Base-by-base conservation (phyloP, 1,284 basidiomycete species). In the Apiotrichum akiyoshidainum region DNA sequence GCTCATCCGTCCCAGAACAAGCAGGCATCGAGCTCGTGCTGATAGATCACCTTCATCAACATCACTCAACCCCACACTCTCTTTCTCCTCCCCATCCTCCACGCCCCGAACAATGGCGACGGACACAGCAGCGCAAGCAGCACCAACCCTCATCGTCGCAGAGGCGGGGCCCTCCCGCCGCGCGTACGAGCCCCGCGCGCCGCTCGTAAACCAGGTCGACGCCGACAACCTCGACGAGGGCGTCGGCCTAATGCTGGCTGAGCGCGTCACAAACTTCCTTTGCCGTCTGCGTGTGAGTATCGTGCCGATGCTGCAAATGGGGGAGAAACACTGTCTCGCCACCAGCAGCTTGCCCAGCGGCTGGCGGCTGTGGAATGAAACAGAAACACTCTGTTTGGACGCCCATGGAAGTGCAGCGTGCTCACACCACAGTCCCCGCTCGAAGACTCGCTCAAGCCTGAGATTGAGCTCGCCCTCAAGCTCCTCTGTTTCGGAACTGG, bases 171-270 rank as follows among this genome's bases (percentile, higher is more conserved):
- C 54, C 1, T 44, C 54, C 33, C 46, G 46, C n/a, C 35, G 52
- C 19, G 39, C 50, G 5, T 60, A 63, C 47, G 57, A 54, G 40
- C 55, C 57, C 12, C 74, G 86, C 22, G 81, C 87, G 9, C 82
- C 86, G 35, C 87, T 94, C 53, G 92, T 98, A 44, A 88, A 88
- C 31, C 92, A 97, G 78, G 84, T 98, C 49, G 96, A 99, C 76
- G 87, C 95, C 1, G 88, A 93, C 68, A 82, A 95, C 34, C 84
- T 99, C 47, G 96, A 99, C 78, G 85, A 87, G 60, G 93, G 98
- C 65, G 84, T 99, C 17, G 85, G 89, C 19, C 83, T 86, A 31
- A 80, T 97, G 61, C 82, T 99, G 19, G 85, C 86, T 65, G 90
- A 91, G 56, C 92, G 92, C n/a, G 77, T 98, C 46, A 82, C 82